These are phyloP conservation scores for Globomyces pollinis-pini DNA, from an alignment of 192 early-diverging fungal species.

Conservation along the genomic window DNA sequence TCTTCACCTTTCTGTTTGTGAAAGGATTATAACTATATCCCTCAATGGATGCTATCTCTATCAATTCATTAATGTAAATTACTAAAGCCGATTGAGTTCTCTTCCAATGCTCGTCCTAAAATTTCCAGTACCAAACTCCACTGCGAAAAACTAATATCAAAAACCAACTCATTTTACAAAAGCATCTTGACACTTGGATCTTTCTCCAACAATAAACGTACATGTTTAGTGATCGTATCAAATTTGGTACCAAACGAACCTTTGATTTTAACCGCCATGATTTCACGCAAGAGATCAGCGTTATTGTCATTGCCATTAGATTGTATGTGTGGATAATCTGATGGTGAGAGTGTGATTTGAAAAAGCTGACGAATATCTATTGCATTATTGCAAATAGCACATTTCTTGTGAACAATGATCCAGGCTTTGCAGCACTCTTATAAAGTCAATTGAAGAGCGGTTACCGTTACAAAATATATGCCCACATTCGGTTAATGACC, in stretches of 20 bases:
- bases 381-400: slow-evolving; percentile 33
- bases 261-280: slow-evolving; percentile 10
- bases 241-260: slow-evolving; percentile 44
- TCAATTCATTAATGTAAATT: no score
- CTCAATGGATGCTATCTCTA: no score
- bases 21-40: slow-evolving; percentile 9
- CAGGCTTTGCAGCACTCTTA: slow-evolving; percentile 25
- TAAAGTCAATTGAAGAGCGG: neutral
- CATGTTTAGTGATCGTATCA: slow-evolving; percentile 38
- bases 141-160: slow-evolving; percentile 50
- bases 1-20: neutral
- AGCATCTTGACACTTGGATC: slow-evolving; percentile 28
- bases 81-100: slow-evolving; percentile 32
- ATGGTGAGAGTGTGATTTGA: no score
- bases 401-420: slow-evolving; percentile 28
- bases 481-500: slow-evolving; percentile 34
- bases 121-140: slow-evolving; percentile 43
- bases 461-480: slow-evolving; percentile 27
- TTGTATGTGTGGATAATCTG: no score
- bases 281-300: slow-evolving; percentile 8
- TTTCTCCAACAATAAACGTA: slow-evolving; percentile 18
- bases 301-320: no score
- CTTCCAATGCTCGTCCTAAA: slow-evolving; percentile 20
- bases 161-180: no score
- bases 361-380: slow-evolving; percentile 4